Evolutionary conservation across 2,329 filamentous ascomycete species (phyloP), one percentile per base, ranked within the genome.

Genomic region (Colletotrichum scovillei): DNA sequence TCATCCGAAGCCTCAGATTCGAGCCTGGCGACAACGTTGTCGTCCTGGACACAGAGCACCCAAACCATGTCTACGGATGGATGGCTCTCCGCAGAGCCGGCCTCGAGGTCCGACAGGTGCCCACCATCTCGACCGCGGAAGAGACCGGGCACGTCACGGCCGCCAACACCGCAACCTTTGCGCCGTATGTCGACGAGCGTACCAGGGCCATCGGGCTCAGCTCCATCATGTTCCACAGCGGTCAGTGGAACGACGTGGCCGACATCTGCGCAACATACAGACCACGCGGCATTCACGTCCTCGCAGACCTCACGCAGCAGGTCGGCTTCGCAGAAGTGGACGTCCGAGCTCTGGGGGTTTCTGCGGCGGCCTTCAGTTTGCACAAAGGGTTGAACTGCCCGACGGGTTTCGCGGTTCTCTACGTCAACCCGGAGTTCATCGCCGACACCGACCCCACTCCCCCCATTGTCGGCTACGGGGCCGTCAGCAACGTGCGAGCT

Each of bases 361-460:
- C 81, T 2, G 81, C 80, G 1, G 80, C 76, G 0, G 79, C 80
- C 0, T 82, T 82, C 46, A 78, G 77, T 5, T 57, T 80, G 19
- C 80, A 82, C 76, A 82, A 82, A 76, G 81, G 79, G 0, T 77
- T 82, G 22, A 78, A 77, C 66, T 80, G 77, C 46, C 81, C 81
- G 1, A 78, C 76, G 1, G 81, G 81, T 0, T 64, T 82, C 19
- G 80, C 78, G 2, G 78, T 69, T 0, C 67, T 82, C 16, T 81
- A 82, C 56, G 72, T 82, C 2, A 74, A 80, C 2, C 74, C 77
- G 0, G 69, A 59, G 0, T 67, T 79, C 24, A 67, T 81, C n/a
- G 19, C 49, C 0, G 67, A 73, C 16, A 28, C 77, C 6, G 68
- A 79, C 32, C 77, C 78, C 11, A 72, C 64, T 4, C 81, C 80